Evolutionary conservation across 345 rosid genomes (phyloP).

Genomic region (Alliaria petiolata): DNA sequence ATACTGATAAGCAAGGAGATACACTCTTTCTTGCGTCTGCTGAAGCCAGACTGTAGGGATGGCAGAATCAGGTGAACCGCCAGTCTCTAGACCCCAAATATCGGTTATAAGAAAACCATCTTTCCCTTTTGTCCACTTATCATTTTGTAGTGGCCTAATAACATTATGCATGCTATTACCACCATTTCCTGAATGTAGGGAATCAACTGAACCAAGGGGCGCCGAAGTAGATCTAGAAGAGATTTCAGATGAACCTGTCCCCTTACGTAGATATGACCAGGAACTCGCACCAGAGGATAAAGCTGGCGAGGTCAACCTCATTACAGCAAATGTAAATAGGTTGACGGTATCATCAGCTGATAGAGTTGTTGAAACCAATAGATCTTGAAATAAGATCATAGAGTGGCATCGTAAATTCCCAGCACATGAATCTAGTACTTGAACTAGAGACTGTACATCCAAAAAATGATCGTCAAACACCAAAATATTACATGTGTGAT

Average conservation of each 20-base stretch:
- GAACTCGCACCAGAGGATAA: conserved; percentile 61
- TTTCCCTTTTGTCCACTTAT: conserved; percentile 80
- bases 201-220: conserved; percentile 37
- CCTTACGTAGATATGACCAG: conserved; percentile 75
- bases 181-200: conserved; percentile 38
- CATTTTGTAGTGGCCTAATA: conserved; percentile 70
- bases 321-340: conserved; percentile 70
- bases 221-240: conserved; percentile 47
- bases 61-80: conserved; percentile 37
- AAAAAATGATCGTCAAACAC: conserved; percentile 9
- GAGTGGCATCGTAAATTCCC: conserved; percentile 66
- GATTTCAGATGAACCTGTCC: conserved; percentile 42
- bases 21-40: conserved; percentile 52
- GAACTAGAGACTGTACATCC: conserved; percentile 71
- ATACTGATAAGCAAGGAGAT: conserved; percentile 56
- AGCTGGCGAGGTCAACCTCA: conserved; percentile 66
- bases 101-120: conserved; percentile 81
- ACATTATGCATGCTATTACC: conserved; percentile 33
- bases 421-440: conserved; percentile 66
- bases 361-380: conserved; percentile 90
- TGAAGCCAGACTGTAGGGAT: conserved; percentile 73
- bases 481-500: background rate
- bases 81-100: conserved; percentile 63
- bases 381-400: conserved; percentile 78
- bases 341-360: conserved; percentile 82